A percentile compares a stretch with the other conserved stretches of the same genome.
These are phyloP conservation scores for Fagopyrum esculentum DNA, from an alignment of 148 eudicot species.

Conservation along the genomic window DNA sequence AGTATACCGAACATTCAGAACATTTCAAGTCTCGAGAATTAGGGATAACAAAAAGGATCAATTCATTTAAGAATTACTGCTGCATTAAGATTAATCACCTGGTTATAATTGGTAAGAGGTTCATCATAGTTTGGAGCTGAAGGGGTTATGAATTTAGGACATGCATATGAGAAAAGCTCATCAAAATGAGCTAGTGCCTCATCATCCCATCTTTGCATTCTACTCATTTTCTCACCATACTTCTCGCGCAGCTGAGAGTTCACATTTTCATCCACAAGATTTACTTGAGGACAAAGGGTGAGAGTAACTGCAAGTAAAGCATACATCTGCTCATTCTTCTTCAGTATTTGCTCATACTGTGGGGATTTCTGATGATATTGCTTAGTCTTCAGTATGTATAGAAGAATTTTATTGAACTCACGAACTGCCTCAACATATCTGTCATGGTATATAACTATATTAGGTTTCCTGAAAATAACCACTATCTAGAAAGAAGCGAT, in stretches of 20 bases:
- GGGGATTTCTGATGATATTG: constrained; percentile 91
- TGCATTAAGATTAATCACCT: constrained; percentile 36
- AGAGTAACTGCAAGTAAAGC: constrained; percentile 80
- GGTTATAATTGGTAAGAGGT: constrained; percentile 92
- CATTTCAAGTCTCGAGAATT: background rate
- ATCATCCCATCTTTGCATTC: constrained; percentile 89
- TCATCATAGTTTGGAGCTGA: constrained; percentile 87
- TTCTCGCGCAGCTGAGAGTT: constrained; percentile 83
- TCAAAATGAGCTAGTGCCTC: constrained; percentile 85
- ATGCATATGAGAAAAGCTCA: constrained; percentile 97
- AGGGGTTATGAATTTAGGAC: constrained; percentile 96
- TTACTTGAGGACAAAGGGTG: constrained; percentile 86
- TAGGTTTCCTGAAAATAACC: background rate
- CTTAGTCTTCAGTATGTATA: constrained; percentile 88
- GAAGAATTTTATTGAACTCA: constrained; percentile 78
- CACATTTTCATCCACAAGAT: constrained; percentile 92
- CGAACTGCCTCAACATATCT: constrained; percentile 85
- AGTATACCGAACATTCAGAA: background rate
- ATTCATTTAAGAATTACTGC: background rate
- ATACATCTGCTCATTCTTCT: constrained; percentile 99
- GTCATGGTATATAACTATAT: constrained; percentile 9
- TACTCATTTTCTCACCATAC: constrained; percentile 89
- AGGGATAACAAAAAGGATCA: background rate
- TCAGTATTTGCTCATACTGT: constrained; percentile 89
- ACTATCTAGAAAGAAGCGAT: background rate